Percentiles rank a stretch among this genome's conserved stretches.
These are phyloP conservation scores for Fusarium marasasianum DNA, from an alignment of 2,329 filamentous ascomycete genomes.

Conservation along the genomic window DNA sequence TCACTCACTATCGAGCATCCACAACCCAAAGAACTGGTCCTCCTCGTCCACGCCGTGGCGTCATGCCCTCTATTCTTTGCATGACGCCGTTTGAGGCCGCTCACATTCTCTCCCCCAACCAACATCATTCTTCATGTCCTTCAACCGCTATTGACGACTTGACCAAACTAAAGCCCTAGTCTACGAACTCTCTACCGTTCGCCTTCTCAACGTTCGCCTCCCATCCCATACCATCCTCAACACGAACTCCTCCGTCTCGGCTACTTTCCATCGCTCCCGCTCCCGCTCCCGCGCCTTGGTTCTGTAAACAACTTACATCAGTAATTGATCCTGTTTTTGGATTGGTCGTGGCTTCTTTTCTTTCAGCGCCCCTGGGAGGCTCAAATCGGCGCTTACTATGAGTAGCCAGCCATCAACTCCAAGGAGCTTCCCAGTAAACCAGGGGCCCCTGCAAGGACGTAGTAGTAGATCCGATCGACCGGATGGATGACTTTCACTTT, in stretches of 20 bases:
- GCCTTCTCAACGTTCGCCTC: conserved; percentile 33
- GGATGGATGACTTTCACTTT: conserved; percentile 16
- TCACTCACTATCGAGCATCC: not conserved
- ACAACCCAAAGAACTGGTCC: not conserved
- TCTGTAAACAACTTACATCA: not conserved
- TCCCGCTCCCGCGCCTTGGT: conserved; percentile 18
- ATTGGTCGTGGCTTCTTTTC: conserved; percentile 10
- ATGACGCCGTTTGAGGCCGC: conserved; percentile 32
- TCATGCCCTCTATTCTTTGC: conserved; percentile 31
- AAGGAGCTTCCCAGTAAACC: conserved; percentile 23
- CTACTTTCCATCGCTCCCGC: conserved; percentile 19
- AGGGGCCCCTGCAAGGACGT: conserved; percentile 28
- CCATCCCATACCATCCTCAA: not conserved
- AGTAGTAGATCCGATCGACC: conserved; percentile 40
- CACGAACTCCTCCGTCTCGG: conserved; percentile 13
- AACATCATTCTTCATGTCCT: not conserved
- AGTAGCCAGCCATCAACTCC: conserved; percentile 22
- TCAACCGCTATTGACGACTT: not conserved
- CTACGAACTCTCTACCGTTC: conserved; percentile 17
- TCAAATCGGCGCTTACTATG: conserved; percentile 39
- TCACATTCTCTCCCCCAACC: conserved; percentile 19
- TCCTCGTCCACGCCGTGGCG: conserved; percentile 21
- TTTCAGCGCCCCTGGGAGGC: conserved; percentile 26
- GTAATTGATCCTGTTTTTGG: not conserved
- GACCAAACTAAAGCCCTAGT: not conserved